Evolutionary conservation across 352 stramenopile species (phyloP).

Genomic region (Pythium sp.): DNA sequence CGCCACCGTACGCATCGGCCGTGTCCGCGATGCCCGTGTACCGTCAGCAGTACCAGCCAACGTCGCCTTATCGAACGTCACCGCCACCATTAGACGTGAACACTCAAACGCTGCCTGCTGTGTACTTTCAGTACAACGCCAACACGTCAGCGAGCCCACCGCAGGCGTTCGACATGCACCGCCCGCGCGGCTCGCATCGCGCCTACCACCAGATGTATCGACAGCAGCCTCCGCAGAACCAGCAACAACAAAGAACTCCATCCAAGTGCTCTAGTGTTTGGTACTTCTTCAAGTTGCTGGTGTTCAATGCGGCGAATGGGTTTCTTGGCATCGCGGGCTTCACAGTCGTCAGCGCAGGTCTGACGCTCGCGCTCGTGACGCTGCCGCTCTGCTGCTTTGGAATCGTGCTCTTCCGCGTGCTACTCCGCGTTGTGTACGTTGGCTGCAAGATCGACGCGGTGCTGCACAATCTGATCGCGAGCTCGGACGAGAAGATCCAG

Average conservation of each 20-base stretch:
- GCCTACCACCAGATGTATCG: conserved; percentile 16
- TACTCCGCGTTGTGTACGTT: conserved; percentile 39
- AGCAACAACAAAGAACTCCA: neutral
- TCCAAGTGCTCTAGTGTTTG: conserved; percentile 11
- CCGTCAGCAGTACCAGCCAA: conserved; percentile 6
- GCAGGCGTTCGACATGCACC: conserved; percentile 11
- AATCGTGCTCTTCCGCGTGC: conserved; percentile 40
- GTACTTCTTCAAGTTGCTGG: conserved; percentile 15
- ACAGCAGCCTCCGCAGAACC: neutral
- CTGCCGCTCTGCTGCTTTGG: conserved; percentile 61
- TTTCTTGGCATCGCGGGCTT: conserved; percentile 17
- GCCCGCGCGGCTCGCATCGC: conserved; percentile 7
- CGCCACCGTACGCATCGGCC: neutral
- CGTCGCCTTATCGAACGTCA: conserved; percentile 1
- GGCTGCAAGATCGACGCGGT: conserved; percentile 37
- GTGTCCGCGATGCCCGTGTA: conserved; percentile 8
- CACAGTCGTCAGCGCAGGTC: conserved; percentile 10
- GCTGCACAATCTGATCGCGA: conserved; percentile 54
- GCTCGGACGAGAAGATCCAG: conserved; percentile 26
- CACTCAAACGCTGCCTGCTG: neutral
- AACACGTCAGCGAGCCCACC: neutral
- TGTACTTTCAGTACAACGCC: neutral
- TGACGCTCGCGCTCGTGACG: conserved; percentile 26
- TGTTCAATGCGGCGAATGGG: conserved; percentile 24
- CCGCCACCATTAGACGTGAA: neutral